Percentiles rank a stretch among this genome's conserved stretches.
Conservation (phyloP, 2,329 filamentous ascomycete genomes). For the Paracorniculantispora psalliotae region DNA sequence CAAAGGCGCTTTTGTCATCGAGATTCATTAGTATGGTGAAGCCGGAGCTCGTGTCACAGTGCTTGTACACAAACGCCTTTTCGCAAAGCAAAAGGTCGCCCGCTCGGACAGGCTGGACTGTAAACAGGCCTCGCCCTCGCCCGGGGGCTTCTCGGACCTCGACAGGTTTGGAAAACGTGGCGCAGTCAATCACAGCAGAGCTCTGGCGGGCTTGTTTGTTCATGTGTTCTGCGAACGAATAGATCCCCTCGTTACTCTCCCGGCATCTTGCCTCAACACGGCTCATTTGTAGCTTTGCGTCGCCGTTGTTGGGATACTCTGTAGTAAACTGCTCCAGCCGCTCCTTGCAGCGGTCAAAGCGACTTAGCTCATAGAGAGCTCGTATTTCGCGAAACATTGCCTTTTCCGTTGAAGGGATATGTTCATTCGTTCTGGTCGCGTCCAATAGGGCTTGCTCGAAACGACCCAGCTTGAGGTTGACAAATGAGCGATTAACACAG, state of each 20-base stretch:
- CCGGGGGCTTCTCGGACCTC: slow-evolving; percentile 34
- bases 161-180: slow-evolving; percentile 40
- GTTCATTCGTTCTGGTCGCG: slow-evolving; percentile 17
- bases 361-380: slow-evolving; percentile 38
- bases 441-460: slow-evolving; percentile 28
- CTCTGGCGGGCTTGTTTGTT: slow-evolving; percentile 30
- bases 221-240: slow-evolving; percentile 31
- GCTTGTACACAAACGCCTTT: slow-evolving; percentile 45
- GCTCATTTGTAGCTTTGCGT: slow-evolving; percentile 25
- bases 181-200: slow-evolving; percentile 41
- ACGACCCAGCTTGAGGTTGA: slow-evolving; percentile 26
- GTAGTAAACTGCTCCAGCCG: slow-evolving; percentile 29
- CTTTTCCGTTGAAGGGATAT: slow-evolving; percentile 32
- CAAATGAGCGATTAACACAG: slow-evolving; percentile 31
- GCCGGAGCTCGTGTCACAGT: not conserved
- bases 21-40: slow-evolving; percentile 35
- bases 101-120: slow-evolving; percentile 38
- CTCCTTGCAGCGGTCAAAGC: slow-evolving; percentile 32
- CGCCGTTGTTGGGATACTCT: slow-evolving; percentile 30
- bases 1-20: slow-evolving; percentile 24
- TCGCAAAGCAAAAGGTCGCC: slow-evolving; percentile 52
- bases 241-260: slow-evolving; percentile 37
- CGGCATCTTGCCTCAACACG: slow-evolving; percentile 27
- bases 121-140: slow-evolving; percentile 47
- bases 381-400: slow-evolving; percentile 38